phyloP scores from a whole-genome alignment of 306 rosid species.

The Styphnolobium japonicum region DNA sequence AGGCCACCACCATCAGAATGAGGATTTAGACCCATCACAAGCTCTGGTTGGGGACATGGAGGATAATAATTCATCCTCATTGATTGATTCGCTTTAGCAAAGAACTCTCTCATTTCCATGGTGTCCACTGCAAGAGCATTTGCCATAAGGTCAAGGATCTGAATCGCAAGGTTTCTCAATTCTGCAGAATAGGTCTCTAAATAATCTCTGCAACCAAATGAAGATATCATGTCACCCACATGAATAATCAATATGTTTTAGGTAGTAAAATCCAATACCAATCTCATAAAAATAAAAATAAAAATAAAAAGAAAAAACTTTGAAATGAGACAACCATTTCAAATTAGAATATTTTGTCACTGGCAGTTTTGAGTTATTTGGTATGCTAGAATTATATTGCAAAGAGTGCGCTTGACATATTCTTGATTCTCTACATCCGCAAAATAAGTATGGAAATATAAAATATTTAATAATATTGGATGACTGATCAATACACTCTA shows the following conservation, averaged over 20 bases:
- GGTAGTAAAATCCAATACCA: no score
- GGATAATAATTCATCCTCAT: constrained; percentile 34
- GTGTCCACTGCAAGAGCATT: constrained; percentile 21
- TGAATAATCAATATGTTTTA: background rate
- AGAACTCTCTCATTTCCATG: background rate
- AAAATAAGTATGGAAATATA: no score
- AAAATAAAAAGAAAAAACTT: no score
- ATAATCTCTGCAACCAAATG: background rate
- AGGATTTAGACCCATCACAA: constrained; percentile 16
- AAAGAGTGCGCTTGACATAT: no score
- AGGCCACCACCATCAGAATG: constrained; percentile 29
- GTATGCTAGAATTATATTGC: no score
- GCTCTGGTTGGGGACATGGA: constrained; percentile 35
- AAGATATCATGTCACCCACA: background rate
- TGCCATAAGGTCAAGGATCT: constrained; percentile 20
- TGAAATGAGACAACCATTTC: no score
- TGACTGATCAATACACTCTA: no score
- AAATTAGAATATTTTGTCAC: no score
- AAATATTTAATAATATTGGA: no score
- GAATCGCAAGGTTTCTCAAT: background rate
- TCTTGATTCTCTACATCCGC: no score
- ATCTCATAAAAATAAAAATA: no score
- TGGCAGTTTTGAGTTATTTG: no score
- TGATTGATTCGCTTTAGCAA: background rate
- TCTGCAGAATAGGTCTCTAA: constrained; percentile 11